Evolutionary conservation across 2,329 filamentous ascomycete genomes (phyloP).

Genomic region (Curvularia lunata): DNA sequence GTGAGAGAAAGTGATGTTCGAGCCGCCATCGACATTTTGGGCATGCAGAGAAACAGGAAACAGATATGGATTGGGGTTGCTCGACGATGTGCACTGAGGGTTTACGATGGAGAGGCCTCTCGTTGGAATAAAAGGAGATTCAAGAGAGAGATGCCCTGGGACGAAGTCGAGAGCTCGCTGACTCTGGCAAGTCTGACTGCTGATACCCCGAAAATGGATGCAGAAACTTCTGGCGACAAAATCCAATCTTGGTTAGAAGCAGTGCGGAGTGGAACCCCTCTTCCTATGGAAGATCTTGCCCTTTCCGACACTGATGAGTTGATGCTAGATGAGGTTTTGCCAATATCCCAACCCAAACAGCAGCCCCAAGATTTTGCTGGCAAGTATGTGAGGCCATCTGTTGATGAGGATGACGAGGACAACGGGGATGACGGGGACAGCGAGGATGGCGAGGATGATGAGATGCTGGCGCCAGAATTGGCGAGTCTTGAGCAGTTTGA

Average conservation of each 20-base stretch:
- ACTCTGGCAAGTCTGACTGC: conserved; percentile 9
- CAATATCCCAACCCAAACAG: background rate
- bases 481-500: conserved; percentile 55
- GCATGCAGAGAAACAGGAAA: conserved; percentile 54
- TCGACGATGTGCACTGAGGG: conserved; percentile 59
- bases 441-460: no score
- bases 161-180: conserved; percentile 44
- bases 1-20: conserved; percentile 59
- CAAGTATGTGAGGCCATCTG: conserved; percentile 10
- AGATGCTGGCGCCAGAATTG: background rate
- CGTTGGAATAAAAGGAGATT: conserved; percentile 2
- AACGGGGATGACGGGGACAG: no score
- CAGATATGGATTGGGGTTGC: conserved; percentile 61
- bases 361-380: conserved; percentile 8
- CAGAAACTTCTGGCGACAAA: conserved; percentile 24
- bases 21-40: conserved; percentile 62
- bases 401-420: no score
- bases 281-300: conserved; percentile 27
- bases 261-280: conserved; percentile 36
- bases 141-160: conserved; percentile 54
- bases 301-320: conserved; percentile 20
- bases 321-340: background rate
- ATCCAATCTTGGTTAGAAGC: conserved; percentile 29
- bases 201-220: conserved; percentile 43
- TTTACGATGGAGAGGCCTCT: conserved; percentile 47